Percentiles rank a stretch among this genome's conserved stretches.
These are phyloP conservation scores for Chiua virens DNA, from an alignment of 768 basidiomycete genomes.

Conservation along the genomic window DNA sequence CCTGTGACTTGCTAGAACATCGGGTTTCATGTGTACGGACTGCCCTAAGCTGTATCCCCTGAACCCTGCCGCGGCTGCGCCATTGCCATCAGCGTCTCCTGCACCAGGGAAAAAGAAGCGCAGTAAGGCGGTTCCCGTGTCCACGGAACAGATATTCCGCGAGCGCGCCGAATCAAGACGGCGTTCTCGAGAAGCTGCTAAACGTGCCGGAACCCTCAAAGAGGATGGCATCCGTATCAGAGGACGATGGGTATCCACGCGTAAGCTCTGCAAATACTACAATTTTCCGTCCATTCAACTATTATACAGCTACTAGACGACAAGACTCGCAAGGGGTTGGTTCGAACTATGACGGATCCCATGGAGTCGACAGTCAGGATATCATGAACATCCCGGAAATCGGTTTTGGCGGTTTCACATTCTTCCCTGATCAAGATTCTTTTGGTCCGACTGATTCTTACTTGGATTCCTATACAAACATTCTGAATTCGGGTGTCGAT, in stretches of 20 bases:
- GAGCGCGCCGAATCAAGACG: slow-evolving; percentile 51
- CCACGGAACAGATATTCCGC: slow-evolving; percentile 45
- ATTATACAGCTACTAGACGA: slow-evolving; percentile 43
- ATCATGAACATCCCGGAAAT: slow-evolving; percentile 57
- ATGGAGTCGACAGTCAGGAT: slow-evolving; percentile 67
- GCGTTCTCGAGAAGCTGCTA: slow-evolving; percentile 37
- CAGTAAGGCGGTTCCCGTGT: slow-evolving; percentile 40
- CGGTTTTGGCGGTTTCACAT: slow-evolving; percentile 57
- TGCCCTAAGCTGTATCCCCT: slow-evolving; percentile 57
- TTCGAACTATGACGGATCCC: slow-evolving; percentile 58
- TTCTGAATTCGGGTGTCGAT: slow-evolving; percentile 46
- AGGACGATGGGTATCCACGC: slow-evolving; percentile 58
- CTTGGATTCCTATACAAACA: slow-evolving; percentile 52
- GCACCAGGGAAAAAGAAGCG: slow-evolving; percentile 40
- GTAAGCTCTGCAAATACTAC: slow-evolving; percentile 31
- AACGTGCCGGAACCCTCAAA: slow-evolving; percentile 32
- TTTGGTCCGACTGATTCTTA: slow-evolving; percentile 52
- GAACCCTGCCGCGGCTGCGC: slow-evolving; percentile 31
- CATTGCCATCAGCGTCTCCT: slow-evolving; percentile 44
- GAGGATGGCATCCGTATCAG: slow-evolving; percentile 49
- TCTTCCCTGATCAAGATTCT: slow-evolving; percentile 68
- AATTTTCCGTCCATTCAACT: slow-evolving; percentile 1
- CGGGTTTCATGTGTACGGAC: slow-evolving; percentile 58
- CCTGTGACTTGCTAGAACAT: slow-evolving; percentile 28
- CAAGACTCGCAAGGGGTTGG: slow-evolving; percentile 46